Evolutionary conservation across 345 rosid genomes (phyloP).

Genomic region (Populus alba): DNA sequence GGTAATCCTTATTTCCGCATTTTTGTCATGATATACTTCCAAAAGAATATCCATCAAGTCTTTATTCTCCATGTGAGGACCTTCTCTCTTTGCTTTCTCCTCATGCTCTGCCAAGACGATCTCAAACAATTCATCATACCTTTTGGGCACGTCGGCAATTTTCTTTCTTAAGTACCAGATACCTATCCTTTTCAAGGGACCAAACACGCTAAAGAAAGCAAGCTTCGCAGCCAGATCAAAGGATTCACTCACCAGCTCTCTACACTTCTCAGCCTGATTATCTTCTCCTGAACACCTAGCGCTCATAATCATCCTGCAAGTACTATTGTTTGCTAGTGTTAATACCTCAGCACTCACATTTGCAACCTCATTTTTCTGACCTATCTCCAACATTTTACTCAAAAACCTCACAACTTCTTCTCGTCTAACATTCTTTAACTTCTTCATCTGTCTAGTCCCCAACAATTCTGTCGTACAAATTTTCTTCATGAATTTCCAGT

Average conservation of each 20-base stretch:
- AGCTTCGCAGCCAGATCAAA: conserved; percentile 28
- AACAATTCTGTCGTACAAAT: conserved; percentile 16
- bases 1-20: conserved; percentile 35
- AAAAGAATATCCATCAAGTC: conserved; percentile 52
- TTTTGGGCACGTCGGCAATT: neutral
- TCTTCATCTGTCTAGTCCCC: conserved; percentile 7
- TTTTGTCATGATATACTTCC: conserved; percentile 31
- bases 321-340: conserved; percentile 13
- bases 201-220: neutral
- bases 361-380: conserved; percentile 12
- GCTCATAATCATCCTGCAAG: conserved; percentile 44
- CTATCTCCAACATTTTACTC: neutral
- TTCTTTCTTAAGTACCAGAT: neutral
- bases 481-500: conserved; percentile 55
- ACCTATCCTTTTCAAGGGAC: conserved; percentile 6
- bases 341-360: conserved; percentile 5
- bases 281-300: conserved; percentile 37
- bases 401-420: conserved; percentile 19
- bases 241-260: conserved; percentile 26
- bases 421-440: conserved; percentile 4
- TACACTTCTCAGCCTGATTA: conserved; percentile 33
- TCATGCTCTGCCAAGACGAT: conserved; percentile 16
- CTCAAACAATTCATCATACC: conserved; percentile 18
- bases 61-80: conserved; percentile 12
- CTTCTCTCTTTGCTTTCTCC: neutral